Evolutionary conservation across 768 basidiomycete species (phyloP), one percentile per base, ranked within the genome.

Genomic region (Lactarius pseudohatsudake): DNA sequence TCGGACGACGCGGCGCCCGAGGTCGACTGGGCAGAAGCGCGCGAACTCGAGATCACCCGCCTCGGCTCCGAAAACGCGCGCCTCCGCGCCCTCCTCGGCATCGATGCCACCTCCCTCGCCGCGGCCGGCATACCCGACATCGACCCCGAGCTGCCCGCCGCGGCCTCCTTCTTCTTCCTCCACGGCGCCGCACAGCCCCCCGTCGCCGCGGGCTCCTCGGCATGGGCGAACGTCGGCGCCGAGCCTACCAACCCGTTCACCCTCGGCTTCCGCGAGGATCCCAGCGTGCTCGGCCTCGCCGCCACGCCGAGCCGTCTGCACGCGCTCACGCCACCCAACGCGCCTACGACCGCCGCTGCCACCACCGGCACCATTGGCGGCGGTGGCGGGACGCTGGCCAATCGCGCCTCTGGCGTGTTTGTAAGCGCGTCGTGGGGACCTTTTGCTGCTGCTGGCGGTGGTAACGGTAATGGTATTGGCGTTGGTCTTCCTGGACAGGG

Each of bases 41-140:
- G 97, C 67, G 96, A 98, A 75, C 78, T 79, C 68, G 97, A 98
- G 78, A 92, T 99, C 61, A 72, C 82, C 11, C 83, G 95, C 58
- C 78, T 99, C 53, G 88, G 90, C 75, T 79, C 79, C 59, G 96
- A 98, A 78, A 99, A 99, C 74, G 83, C 85, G 54, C 82, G 86
- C 64, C 78, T 99, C 59, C 81, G 96, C 59, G 81, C 81, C 72
- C 75, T 90, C 76, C 79, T 99, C 56, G 86, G 85, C 20, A 94
- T 98, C 67, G 89, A 91, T 75, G 75, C 80, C 41, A 81, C 76
- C 30, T 81, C 79, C 36, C 68, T 71, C 47, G 79, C 89, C 61
- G 76, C 77, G 2, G 82, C 81, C 54, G 81, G 80, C 55, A 86
- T 88, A 10, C 77, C 90, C 50, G 69, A 79, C 64, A 76, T 73